Conservation (phyloP, 352 stramenopile genomes). For the Globisporangium middletonii region DNA sequence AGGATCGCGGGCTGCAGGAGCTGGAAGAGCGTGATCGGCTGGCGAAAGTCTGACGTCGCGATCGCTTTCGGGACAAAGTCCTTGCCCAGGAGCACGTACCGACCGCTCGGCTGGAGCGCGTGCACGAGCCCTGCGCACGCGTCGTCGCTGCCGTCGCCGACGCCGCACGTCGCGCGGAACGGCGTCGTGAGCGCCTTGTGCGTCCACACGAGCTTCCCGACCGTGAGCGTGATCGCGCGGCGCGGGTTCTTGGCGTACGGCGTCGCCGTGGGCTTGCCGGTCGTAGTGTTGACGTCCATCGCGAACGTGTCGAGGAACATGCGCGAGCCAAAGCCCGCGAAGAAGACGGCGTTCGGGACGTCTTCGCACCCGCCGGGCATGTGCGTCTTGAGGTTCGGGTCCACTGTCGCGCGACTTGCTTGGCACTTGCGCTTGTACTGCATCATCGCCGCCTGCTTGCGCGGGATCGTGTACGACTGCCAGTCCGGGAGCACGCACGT, state of each 20-base stretch:
- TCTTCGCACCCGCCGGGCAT: constrained; percentile 13
- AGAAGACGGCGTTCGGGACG: constrained; percentile 13
- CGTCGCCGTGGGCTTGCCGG: background rate
- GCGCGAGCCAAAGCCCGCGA: constrained; percentile 12
- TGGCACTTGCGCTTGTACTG: constrained; percentile 16
- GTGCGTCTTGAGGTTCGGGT: constrained; percentile 7
- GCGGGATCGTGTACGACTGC: constrained; percentile 12
- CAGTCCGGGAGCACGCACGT: constrained; percentile 16
- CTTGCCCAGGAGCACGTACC: constrained; percentile 14
- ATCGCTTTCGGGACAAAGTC: constrained; percentile 1
- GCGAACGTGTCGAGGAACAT: constrained; percentile 9
- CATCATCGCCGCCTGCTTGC: constrained; percentile 15
- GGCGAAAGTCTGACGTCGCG: constrained; percentile 6
- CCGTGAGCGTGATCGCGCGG: constrained; percentile 23
- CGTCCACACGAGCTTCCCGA: constrained; percentile 35
- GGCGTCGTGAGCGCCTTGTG: constrained; percentile 18
- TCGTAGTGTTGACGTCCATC: background rate
- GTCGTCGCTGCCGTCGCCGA: constrained; percentile 2
- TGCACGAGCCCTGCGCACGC: constrained; percentile 26
- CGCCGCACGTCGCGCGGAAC: constrained; percentile 13
- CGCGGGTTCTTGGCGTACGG: constrained; percentile 12
- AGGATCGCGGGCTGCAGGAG: constrained; percentile 8
- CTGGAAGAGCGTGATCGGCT: constrained; percentile 14
- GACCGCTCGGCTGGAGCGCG: constrained; percentile 7
- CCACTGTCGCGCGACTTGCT: background rate